These are phyloP conservation scores for Plasmopara muralis DNA, from an alignment of 352 stramenopile genomes.

Conservation along the genomic window DNA sequence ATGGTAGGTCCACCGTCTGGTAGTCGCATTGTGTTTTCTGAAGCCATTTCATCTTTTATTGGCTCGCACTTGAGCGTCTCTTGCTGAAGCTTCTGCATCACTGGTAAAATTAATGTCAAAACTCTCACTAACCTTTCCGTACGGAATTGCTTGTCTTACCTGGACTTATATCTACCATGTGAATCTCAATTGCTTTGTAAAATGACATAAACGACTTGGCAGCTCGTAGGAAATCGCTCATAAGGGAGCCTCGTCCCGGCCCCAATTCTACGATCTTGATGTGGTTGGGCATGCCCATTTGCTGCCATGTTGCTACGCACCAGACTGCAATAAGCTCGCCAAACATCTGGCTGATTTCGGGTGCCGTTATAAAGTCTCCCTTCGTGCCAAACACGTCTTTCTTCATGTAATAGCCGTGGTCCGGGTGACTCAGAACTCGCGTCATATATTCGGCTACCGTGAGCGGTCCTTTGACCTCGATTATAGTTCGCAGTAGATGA, in stretches of 20 bases:
- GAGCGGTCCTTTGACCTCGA: conserved; percentile 89
- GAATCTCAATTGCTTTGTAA: conserved; percentile 76
- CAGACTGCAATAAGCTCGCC: conserved; percentile 89
- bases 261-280: conserved; percentile 89
- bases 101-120: conserved; percentile 16
- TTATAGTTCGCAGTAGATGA: conserved; percentile 82
- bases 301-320: conserved; percentile 89
- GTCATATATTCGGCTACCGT: conserved; percentile 95
- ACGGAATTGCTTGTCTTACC: conserved; percentile 12
- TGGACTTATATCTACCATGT: conserved; percentile 90
- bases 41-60: conserved; percentile 22
- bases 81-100: conserved; percentile 88
- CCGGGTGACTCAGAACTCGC: conserved; percentile 82
- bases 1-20: conserved; percentile 43
- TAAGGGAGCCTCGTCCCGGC: conserved; percentile 90
- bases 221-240: conserved; percentile 90
- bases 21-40: conserved; percentile 43
- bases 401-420: conserved; percentile 95
- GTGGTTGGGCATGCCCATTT: conserved; percentile 64
- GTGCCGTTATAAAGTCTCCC: conserved; percentile 91
- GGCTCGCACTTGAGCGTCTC: conserved; percentile 58
- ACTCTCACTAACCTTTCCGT: conserved; percentile 4
- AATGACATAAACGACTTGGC: conserved; percentile 85
- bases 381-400: conserved; percentile 87
- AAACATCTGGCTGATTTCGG: conserved; percentile 93